Evolutionary conservation across 331 rosid genomes (phyloP).

Genomic region (Rosa hybrid): DNA sequence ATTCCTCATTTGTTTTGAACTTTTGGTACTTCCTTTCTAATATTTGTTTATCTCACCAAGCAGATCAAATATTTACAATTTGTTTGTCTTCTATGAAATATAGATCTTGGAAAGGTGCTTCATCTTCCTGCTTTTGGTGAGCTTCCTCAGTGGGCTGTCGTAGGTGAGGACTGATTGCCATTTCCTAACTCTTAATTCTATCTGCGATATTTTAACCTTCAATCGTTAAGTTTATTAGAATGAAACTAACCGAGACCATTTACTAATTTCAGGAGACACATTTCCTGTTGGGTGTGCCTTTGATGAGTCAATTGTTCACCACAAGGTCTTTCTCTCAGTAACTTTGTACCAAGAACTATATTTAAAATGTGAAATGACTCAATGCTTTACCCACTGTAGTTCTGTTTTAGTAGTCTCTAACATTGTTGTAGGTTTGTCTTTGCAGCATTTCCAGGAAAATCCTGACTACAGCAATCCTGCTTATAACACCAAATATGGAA

Average conservation of each 20-base stretch:
- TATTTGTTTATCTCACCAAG: background rate
- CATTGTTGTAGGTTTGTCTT: background rate
- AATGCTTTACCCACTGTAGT: background rate
- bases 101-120: conserved; percentile 34
- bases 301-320: conserved; percentile 62
- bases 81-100: background rate
- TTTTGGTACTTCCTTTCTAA: background rate
- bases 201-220: background rate
- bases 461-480: conserved; percentile 46
- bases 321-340: conserved; percentile 44
- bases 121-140: conserved; percentile 26
- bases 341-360: background rate
- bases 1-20: too few species aligned
- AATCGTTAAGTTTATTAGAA: background rate
- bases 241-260: background rate
- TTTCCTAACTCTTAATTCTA: background rate
- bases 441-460: conserved; percentile 61
- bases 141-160: conserved; percentile 34
- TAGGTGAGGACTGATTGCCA: conserved; percentile 13
- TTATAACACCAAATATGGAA: conserved; percentile 56
- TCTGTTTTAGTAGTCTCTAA: background rate
- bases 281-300: conserved; percentile 68
- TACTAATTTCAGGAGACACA: conserved; percentile 52
- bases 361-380: background rate
- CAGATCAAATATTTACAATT: background rate